Conservation (phyloP, 1,284 basidiomycete species). For the Cryptococcus maquisensis region DNA sequence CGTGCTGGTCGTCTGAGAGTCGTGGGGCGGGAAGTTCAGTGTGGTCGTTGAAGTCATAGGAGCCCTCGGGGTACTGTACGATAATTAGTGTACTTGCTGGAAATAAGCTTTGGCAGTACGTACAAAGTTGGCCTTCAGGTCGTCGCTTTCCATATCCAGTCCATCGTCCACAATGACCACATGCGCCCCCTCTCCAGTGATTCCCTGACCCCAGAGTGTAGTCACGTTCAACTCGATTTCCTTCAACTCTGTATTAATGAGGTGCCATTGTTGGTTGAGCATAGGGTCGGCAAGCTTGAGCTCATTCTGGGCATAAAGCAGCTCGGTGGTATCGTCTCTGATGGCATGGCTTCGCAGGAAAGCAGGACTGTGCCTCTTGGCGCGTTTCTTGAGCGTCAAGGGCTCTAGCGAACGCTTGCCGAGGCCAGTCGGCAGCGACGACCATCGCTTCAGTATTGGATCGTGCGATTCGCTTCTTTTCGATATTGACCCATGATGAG, state of each 20-base stretch:
- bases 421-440: constrained; percentile 3
- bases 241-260: constrained; percentile 47
- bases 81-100: background rate
- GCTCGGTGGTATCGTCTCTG: constrained; percentile 54
- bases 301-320: constrained; percentile 42
- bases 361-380: constrained; percentile 17
- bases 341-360: constrained; percentile 31
- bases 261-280: constrained; percentile 87
- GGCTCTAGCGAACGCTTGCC: constrained; percentile 18
- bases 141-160: constrained; percentile 81
- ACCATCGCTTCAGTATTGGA: constrained; percentile 28
- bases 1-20: constrained; percentile 89
- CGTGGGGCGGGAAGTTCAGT: constrained; percentile 79
- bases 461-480: constrained; percentile 19
- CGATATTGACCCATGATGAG: constrained; percentile 1
- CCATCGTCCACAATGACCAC: constrained; percentile 95
- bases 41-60: constrained; percentile 97
- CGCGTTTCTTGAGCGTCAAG: constrained; percentile 18
- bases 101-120: constrained; percentile 45
- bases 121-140: constrained; percentile 88
- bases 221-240: constrained; percentile 55
- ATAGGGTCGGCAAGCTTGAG: constrained; percentile 81
- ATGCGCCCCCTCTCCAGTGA: constrained; percentile 80
- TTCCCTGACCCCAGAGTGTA: constrained; percentile 63
- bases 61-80: constrained; percentile 74